These are phyloP conservation scores for Cutaneotrichosporon spelunceum DNA, from an alignment of 1,284 basidiomycete genomes.

Conservation along the genomic window DNA sequence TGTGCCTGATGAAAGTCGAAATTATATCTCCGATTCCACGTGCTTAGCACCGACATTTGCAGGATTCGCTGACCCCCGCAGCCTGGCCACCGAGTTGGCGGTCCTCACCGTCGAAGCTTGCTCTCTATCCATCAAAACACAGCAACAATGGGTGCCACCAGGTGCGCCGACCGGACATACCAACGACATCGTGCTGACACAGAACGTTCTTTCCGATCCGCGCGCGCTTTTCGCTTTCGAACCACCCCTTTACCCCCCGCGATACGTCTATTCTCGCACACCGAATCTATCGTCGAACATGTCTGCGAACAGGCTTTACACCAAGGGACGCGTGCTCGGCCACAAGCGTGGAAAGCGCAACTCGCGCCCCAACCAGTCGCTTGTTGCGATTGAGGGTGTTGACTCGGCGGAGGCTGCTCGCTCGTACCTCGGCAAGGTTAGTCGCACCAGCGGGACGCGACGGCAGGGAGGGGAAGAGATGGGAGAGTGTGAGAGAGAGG, in stretches of 20 bases:
- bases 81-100: conserved; percentile 1
- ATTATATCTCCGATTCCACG: background rate
- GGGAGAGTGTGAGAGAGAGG: background rate
- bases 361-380: conserved; percentile 88
- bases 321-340: conserved; percentile 93
- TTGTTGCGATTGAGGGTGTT: conserved; percentile 97
- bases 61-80: background rate
- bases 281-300: background rate
- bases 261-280: background rate
- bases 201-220: background rate
- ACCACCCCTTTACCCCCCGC: background rate
- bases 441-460: conserved; percentile 32
- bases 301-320: conserved; percentile 68
- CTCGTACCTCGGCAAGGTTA: conserved; percentile 97
- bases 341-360: conserved; percentile 99
- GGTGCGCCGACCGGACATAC: conserved; percentile 1
- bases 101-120: conserved; percentile 7
- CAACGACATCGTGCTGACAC: conserved; percentile 4
- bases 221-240: background rate
- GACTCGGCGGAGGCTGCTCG: conserved; percentile 89
- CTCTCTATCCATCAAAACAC: conserved; percentile 10
- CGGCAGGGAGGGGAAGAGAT: background rate
- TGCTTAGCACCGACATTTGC: background rate
- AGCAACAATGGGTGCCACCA: conserved; percentile 15
- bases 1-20: background rate